Percentiles rank a stretch among this genome's conserved stretches.
Conservation (phyloP, 805 yeast species). For the Ogataea glucozyma region DNA sequence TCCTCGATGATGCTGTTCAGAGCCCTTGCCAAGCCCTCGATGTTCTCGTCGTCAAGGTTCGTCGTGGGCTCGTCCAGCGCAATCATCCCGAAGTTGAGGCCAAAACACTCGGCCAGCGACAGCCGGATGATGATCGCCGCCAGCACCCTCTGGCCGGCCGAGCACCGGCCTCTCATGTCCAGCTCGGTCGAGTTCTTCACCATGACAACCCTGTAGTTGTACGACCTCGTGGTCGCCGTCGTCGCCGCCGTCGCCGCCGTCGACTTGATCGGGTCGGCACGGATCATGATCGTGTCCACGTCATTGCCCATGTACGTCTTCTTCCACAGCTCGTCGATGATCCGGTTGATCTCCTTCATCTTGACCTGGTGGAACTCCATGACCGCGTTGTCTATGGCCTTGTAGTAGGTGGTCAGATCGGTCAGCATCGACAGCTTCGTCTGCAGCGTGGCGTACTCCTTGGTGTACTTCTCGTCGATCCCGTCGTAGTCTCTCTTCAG, state of each 20-base stretch:
- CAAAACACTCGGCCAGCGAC: conserved; percentile 94
- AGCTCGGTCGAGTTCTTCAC: conserved; percentile 85
- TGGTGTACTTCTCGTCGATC: conserved; percentile 61
- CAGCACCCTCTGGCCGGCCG: conserved; percentile 95
- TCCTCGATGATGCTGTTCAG: conserved; percentile 71
- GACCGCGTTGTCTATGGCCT: conserved; percentile 87
- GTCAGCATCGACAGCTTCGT: conserved; percentile 74
- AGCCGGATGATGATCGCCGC: conserved; percentile 89
- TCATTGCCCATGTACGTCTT: conserved; percentile 93
- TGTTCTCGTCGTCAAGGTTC: conserved; percentile 85
- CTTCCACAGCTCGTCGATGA: conserved; percentile 90
- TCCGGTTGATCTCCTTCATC: conserved; percentile 89
- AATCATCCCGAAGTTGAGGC: conserved; percentile 90
- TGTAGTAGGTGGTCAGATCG: conserved; percentile 78
- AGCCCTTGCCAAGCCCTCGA: conserved; percentile 83
- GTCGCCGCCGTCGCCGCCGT: conserved; percentile 20
- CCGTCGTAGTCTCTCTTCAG: conserved; percentile 69
- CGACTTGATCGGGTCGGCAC: conserved; percentile 64
- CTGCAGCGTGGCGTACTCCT: conserved; percentile 74
- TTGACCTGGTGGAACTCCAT: conserved; percentile 89
- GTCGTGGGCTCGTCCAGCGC: conserved; percentile 98
- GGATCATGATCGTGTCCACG: conserved; percentile 84
- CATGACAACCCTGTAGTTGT: conserved; percentile 95
- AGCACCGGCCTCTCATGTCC: conserved; percentile 97
- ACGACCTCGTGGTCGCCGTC: conserved; percentile 54